Base-by-base conservation (phyloP, 352 stramenopile species). In the Phytophthora citrophthora region DNA sequence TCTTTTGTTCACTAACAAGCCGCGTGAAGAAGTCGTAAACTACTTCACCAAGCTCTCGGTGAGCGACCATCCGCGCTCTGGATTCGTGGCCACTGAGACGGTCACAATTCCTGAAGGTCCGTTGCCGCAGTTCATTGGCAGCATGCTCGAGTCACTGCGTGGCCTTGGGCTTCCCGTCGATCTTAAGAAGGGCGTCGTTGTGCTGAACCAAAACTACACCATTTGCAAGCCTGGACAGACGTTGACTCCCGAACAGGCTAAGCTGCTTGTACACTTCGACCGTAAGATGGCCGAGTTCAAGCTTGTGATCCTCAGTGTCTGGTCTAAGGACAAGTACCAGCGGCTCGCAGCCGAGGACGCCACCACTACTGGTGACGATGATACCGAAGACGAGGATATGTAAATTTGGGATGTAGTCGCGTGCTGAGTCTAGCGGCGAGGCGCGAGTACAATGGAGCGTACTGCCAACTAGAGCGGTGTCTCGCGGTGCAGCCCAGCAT, bases 81-180 rank as follows among this genome's bases (percentile, higher is more conserved):
- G 97, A 51, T 97, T 97, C 60, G 81, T 97, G 5, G 88, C 96
- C 38, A 91, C 91, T 9, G 77, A 95, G 64, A 93, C 88, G 3
- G 88, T 99, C 27, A 83, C 80, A 20, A 63, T 99, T 12, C 83
- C 88, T 1, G 88, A 91, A 34, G 92, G 96, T 16, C 89, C 93
- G 59, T 68, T 99, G 56, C 85, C 91, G 44, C 86, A 94, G 61
- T 98, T 98, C 70, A 97, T 98, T 41, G 93, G 96, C 13, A 98
- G 89, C 55, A 98, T 99, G 96, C 81, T 98, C 45, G 95, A 99
- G 79, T 95, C 96, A 46, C 97, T 99, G 48, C 93, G 96, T 39
- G 94, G 94, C 45, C 83, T 99, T 13, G 96, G 97, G 20, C 78
- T 99, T 39, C 96, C 96, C 10, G 95, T 99, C 48, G 95, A 99